Conservation (phyloP, 2,329 filamentous ascomycete genomes). For the Mycogone perniciosa region DNA sequence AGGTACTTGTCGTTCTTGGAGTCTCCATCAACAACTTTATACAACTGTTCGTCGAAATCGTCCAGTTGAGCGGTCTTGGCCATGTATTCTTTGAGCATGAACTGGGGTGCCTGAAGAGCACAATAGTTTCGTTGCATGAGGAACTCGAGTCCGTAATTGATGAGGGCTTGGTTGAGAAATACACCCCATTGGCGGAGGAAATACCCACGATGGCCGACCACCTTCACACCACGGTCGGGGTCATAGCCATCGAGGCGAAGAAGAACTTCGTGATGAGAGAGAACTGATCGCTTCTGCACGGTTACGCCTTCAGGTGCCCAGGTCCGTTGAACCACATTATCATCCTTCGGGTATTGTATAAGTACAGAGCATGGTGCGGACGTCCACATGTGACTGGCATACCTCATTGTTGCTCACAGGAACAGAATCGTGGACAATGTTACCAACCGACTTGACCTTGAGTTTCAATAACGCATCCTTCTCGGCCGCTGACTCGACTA, state of each 20-base stretch:
- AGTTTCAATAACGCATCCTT: constrained; percentile 69
- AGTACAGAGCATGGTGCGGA: not conserved
- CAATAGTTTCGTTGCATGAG: constrained; percentile 74
- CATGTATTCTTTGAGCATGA: constrained; percentile 96
- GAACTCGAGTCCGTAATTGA: constrained; percentile 93
- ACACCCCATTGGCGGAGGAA: constrained; percentile 86
- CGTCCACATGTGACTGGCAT: constrained; percentile 12
- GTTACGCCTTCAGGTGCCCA: constrained; percentile 74
- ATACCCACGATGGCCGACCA: constrained; percentile 91
- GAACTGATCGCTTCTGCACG: constrained; percentile 67
- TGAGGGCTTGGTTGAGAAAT: constrained; percentile 83
- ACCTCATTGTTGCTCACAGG: constrained; percentile 77
- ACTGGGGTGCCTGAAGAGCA: constrained; percentile 79
- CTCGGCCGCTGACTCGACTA: constrained; percentile 65
- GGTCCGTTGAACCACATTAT: constrained; percentile 69
- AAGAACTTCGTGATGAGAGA: constrained; percentile 94
- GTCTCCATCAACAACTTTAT: constrained; percentile 89
- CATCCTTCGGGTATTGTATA: constrained; percentile 44
- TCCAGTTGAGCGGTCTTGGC: constrained; percentile 96
- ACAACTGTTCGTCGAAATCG: constrained; percentile 95
- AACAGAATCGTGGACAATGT: constrained; percentile 74
- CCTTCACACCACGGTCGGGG: constrained; percentile 84
- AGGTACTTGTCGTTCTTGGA: constrained; percentile 79
- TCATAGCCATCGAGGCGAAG: constrained; percentile 86
- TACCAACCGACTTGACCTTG: constrained; percentile 73